These are phyloP conservation scores for Saccharomyces pastorianus DNA, from an alignment of 1,139 yeast genomes.

Conservation along the genomic window DNA sequence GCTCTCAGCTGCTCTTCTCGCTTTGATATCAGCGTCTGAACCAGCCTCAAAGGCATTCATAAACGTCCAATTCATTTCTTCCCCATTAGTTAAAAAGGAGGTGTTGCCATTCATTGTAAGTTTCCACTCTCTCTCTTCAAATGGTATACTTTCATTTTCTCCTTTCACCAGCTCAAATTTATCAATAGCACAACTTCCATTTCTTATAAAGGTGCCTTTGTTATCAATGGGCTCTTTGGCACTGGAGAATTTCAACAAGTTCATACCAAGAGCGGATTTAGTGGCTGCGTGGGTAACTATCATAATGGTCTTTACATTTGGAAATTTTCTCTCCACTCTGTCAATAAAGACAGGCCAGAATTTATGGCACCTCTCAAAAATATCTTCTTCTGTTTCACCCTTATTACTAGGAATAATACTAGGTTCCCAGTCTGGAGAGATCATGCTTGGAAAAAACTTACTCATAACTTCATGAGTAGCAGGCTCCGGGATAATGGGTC, in stretches of 20 bases:
- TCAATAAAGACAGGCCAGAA: conserved; percentile 48
- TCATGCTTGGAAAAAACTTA: conserved; percentile 44
- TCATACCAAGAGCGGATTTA: conserved; percentile 67
- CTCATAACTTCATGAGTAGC: conserved; percentile 44
- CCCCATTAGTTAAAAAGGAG: conserved; percentile 61
- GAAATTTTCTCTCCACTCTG: conserved; percentile 43
- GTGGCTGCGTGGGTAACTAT: conserved; percentile 78
- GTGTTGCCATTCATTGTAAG: conserved; percentile 60
- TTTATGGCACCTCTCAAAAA: conserved; percentile 44
- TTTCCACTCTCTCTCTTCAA: conserved; percentile 38
- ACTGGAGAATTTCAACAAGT: conserved; percentile 43
- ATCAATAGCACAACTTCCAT: conserved; percentile 51
- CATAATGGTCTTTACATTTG: conserved; percentile 46
- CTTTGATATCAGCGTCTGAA: conserved; percentile 61
- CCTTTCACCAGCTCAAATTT: conserved; percentile 34
- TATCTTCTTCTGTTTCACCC: conserved; percentile 60
- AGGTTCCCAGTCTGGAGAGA: conserved; percentile 38
- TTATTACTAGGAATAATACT: conserved; percentile 46
- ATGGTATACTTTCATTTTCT: conserved; percentile 4
- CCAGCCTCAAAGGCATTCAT: conserved; percentile 60
- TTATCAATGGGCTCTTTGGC: conserved; percentile 42
- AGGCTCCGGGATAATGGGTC: conserved; percentile 49
- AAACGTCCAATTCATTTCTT: conserved; percentile 88
- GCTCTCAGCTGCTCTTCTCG: conserved; percentile 32
- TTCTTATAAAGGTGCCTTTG: conserved; percentile 40